Evolutionary conservation across 2,329 filamentous ascomycete species (phyloP).

Genomic region (Pyrenophora teres): DNA sequence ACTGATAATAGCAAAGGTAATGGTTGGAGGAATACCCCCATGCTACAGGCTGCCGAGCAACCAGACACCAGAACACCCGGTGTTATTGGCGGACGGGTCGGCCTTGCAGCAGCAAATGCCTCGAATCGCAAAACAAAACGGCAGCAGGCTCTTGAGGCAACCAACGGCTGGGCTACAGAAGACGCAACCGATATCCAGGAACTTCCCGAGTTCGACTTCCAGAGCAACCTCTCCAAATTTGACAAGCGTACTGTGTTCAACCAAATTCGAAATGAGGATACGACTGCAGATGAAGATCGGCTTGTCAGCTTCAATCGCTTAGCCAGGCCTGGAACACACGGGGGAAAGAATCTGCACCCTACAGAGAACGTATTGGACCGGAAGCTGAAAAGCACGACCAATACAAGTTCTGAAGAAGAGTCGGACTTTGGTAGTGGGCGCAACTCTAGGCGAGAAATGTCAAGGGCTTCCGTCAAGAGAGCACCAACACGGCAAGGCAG

Average conservation of each 20-base stretch:
- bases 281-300: conserved; percentile 85
- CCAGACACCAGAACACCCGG: conserved; percentile 43
- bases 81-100: conserved; percentile 46
- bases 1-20: conserved; percentile 56
- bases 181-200: conserved; percentile 94
- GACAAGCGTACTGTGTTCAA: conserved; percentile 92
- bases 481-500: conserved; percentile 49
- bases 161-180: conserved; percentile 93
- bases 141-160: conserved; percentile 57
- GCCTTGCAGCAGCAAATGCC: conserved; percentile 43
- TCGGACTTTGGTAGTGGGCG: conserved; percentile 47
- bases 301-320: conserved; percentile 85
- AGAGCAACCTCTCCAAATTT: conserved; percentile 86
- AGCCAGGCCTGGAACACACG: conserved; percentile 55
- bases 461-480: conserved; percentile 47
- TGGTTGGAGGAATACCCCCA: conserved; percentile 70
- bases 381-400: conserved; percentile 41
- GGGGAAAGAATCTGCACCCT: conserved; percentile 87
- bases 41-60: conserved; percentile 64
- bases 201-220: conserved; percentile 93
- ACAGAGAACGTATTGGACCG: conserved; percentile 87
- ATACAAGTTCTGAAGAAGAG: conserved; percentile 44
- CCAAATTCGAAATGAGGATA: conserved; percentile 86
- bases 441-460: conserved; percentile 47
- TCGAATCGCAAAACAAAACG: conserved; percentile 52